Conservation (phyloP, 495 filamentous ascomycete genomes). For the Letharia lupina region DNA sequence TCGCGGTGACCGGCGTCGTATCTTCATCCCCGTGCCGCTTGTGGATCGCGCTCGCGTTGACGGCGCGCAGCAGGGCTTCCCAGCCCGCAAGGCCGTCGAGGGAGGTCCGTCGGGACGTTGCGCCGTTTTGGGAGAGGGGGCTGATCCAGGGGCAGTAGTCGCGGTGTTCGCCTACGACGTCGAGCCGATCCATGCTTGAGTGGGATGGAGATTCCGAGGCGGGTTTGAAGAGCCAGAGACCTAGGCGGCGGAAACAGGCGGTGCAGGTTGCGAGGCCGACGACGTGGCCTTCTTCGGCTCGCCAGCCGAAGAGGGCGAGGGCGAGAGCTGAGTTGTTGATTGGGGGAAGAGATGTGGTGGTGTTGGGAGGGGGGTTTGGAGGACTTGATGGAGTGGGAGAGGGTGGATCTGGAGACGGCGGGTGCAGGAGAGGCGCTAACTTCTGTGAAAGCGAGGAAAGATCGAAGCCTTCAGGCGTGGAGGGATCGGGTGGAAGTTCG, state of each 20-base stretch:
- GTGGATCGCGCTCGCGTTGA: slow-evolving; percentile 25
- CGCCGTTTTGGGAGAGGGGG: slow-evolving; percentile 46
- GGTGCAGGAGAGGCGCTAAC: slow-evolving; percentile 24
- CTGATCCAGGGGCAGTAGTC: slow-evolving; percentile 80
- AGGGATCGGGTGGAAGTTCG: slow-evolving; percentile 46
- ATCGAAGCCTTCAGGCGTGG: slow-evolving; percentile 36
- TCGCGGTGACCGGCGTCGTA: slow-evolving; percentile 1
- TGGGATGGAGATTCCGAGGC: slow-evolving; percentile 39
- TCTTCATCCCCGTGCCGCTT: slow-evolving; percentile 19
- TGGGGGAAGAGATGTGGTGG: slow-evolving; percentile 27
- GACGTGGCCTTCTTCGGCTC: slow-evolving; percentile 52
- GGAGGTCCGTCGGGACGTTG: slow-evolving; percentile 19
- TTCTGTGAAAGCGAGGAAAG: slow-evolving; percentile 29
- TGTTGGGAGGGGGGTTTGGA: slow-evolving; percentile 26
- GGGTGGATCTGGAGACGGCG: slow-evolving; percentile 17
- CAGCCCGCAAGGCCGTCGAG: slow-evolving; percentile 38
- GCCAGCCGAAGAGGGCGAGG: slow-evolving; percentile 83
- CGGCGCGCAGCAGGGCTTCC: slow-evolving; percentile 37
- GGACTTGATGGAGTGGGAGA: slow-evolving; percentile 16
- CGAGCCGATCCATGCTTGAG: slow-evolving; percentile 54
- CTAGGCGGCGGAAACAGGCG: slow-evolving; percentile 79
- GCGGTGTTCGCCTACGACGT: slow-evolving; percentile 60
- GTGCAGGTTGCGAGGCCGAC: slow-evolving; percentile 67
- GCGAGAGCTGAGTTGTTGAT: slow-evolving; percentile 51
- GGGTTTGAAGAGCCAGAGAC: slow-evolving; percentile 86